phyloP scores from a whole-genome alignment of 2,329 filamentous ascomycete genomes.

The Trichoderma pleuroti region DNA sequence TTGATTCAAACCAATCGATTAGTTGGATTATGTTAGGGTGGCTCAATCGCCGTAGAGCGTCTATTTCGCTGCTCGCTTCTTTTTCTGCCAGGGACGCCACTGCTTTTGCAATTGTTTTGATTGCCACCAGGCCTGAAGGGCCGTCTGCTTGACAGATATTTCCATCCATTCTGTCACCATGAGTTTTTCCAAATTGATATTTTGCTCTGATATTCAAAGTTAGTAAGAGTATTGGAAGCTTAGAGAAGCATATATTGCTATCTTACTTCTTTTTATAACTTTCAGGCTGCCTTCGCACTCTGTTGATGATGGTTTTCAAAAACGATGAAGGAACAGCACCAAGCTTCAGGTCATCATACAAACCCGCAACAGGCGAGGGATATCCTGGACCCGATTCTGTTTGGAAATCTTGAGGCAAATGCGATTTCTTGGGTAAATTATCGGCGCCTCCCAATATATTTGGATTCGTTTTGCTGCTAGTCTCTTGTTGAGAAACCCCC shows the following conservation, averaged over 20 bases:
- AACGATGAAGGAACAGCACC: background rate
- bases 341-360: background rate
- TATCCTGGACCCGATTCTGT: background rate
- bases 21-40: background rate
- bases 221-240: background rate
- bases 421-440: background rate
- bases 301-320: background rate
- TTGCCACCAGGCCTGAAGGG: background rate
- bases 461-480: background rate
- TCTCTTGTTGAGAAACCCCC: background rate
- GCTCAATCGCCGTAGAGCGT: background rate
- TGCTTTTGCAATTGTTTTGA: background rate
- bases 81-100: background rate
- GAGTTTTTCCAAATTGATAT: background rate
- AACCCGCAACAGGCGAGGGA: background rate
- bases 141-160: background rate
- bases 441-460: background rate
- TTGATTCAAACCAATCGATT: background rate
- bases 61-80: background rate
- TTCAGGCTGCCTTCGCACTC: background rate
- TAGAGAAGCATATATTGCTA: background rate
- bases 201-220: background rate
- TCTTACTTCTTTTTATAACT: background rate
- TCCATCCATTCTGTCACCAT: background rate
- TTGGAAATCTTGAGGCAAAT: background rate